Evolutionary conservation across 345 rosid species (phyloP).

Genomic region (Litchi chinensis): DNA sequence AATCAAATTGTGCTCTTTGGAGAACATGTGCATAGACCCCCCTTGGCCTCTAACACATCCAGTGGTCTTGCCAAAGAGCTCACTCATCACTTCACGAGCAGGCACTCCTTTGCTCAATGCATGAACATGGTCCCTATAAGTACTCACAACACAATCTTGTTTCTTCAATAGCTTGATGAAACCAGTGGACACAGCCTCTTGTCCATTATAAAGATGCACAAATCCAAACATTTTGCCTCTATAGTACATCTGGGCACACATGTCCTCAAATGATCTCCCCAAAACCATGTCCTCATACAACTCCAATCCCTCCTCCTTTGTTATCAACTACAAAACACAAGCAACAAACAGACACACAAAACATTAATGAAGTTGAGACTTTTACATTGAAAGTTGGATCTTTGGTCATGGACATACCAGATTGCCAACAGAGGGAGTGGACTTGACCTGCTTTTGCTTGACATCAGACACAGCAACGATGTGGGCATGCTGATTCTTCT

Average conservation of each 20-base stretch:
- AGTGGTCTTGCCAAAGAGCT: constrained; percentile 61
- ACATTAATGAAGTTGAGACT: background rate
- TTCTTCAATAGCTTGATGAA: constrained; percentile 53
- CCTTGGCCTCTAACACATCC: constrained; percentile 67
- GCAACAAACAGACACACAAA: background rate
- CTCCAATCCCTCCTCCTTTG: constrained; percentile 57
- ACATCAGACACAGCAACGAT: constrained; percentile 18
- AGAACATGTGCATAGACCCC: constrained; percentile 69
- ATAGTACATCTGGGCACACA: constrained; percentile 71
- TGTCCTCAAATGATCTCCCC: constrained; percentile 63
- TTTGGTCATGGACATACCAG: constrained; percentile 1
- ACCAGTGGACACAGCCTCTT: constrained; percentile 64
- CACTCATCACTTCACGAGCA: constrained; percentile 64
- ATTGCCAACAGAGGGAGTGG: background rate
- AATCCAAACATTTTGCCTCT: constrained; percentile 69
- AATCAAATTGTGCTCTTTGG: constrained; percentile 55
- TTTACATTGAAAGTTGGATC: background rate
- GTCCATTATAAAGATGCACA: constrained; percentile 66
- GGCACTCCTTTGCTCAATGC: constrained; percentile 61
- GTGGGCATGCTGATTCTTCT: background rate
- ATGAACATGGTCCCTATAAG: constrained; percentile 60
- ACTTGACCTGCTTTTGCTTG: constrained; percentile 9
- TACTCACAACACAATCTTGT: constrained; percentile 50
- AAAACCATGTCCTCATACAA: constrained; percentile 58
- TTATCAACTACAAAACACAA: constrained; percentile 39